A percentile compares a stretch with the other conserved stretches of the same genome.
These are phyloP conservation scores for Cryomyces antarcticus DNA, from an alignment of 495 filamentous ascomycete species.

Conservation along the genomic window DNA sequence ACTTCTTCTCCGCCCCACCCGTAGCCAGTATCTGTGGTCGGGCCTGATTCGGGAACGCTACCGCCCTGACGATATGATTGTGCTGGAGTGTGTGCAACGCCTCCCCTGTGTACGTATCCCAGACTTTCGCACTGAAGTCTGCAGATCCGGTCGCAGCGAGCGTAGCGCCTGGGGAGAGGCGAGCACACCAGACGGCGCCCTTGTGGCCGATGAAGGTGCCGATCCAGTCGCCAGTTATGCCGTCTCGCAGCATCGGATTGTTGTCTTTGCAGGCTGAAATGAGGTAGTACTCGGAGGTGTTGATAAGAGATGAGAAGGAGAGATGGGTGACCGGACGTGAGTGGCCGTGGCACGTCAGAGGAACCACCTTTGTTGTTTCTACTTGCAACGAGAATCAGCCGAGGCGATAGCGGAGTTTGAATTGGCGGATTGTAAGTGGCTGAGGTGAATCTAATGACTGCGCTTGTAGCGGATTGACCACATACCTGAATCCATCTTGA, in stretches of 20 bases:
- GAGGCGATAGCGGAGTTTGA: neutral
- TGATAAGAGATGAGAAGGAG: conserved; percentile 72
- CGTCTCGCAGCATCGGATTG: conserved; percentile 96
- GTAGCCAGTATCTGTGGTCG: conserved; percentile 68
- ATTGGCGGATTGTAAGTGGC: too few species aligned
- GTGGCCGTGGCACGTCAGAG: conserved; percentile 91
- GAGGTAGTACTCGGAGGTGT: conserved; percentile 77
- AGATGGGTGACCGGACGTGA: conserved; percentile 90
- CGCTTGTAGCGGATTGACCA: too few species aligned
- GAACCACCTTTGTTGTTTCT: conserved; percentile 58
- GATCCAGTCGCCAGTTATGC: conserved; percentile 94
- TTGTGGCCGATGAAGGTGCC: conserved; percentile 97
- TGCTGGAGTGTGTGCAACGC: conserved; percentile 73
- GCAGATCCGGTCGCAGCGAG: conserved; percentile 84
- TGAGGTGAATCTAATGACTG: too few species aligned
- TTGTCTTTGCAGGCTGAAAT: conserved; percentile 99
- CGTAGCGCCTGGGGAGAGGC: conserved; percentile 69
- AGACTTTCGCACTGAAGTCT: conserved; percentile 94
- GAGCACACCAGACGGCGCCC: conserved; percentile 88
- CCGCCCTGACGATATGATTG: conserved; percentile 81
- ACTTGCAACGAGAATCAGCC: neutral
- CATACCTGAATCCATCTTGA: too few species aligned
- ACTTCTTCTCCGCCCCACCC: conserved; percentile 87
- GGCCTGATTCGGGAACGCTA: conserved; percentile 64
- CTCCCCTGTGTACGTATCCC: conserved; percentile 92